phyloP scores from a whole-genome alignment of 768 basidiomycete species.

The Sutorius australiensis region DNA sequence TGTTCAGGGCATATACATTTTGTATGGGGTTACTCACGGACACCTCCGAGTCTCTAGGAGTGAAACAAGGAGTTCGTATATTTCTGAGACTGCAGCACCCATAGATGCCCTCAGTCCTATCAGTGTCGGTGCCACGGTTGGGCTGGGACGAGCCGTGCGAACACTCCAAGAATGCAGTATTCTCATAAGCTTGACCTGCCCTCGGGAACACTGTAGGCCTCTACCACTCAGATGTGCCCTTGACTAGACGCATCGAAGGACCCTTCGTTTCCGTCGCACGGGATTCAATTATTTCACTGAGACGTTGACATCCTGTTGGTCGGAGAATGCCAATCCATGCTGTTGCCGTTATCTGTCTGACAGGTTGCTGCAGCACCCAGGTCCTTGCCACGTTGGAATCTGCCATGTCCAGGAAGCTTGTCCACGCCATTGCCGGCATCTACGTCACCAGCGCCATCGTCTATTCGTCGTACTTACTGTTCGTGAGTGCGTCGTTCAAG shows the following conservation, averaged over 20 bases:
- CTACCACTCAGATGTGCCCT: background rate
- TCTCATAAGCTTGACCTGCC: background rate
- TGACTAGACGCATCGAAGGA: too few relatives aligned
- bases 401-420: slow-evolving; percentile 11
- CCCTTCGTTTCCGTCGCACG: background rate
- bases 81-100: slow-evolving; percentile 1
- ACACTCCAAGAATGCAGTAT: too few relatives aligned
- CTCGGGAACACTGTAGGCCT: too few relatives aligned
- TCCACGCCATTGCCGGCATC: slow-evolving; percentile 11
- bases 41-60: slow-evolving; percentile 20
- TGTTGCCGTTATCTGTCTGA: background rate
- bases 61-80: slow-evolving; percentile 22
- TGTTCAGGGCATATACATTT: background rate
- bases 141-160: background rate
- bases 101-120: slow-evolving; percentile 3
- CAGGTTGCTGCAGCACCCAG: background rate
- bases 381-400: slow-evolving; percentile 2
- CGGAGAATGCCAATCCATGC: slow-evolving; percentile 14
- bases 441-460: slow-evolving; percentile 30
- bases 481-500: slow-evolving; percentile 9
- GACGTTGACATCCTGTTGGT: too few relatives aligned
- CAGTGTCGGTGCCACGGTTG: background rate
- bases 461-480: slow-evolving; percentile 30
- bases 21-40: slow-evolving; percentile 22
- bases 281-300: too few relatives aligned